phyloP scores from a whole-genome alignment of 2,329 filamentous ascomycete genomes.

The Penicillium janthinellum region DNA sequence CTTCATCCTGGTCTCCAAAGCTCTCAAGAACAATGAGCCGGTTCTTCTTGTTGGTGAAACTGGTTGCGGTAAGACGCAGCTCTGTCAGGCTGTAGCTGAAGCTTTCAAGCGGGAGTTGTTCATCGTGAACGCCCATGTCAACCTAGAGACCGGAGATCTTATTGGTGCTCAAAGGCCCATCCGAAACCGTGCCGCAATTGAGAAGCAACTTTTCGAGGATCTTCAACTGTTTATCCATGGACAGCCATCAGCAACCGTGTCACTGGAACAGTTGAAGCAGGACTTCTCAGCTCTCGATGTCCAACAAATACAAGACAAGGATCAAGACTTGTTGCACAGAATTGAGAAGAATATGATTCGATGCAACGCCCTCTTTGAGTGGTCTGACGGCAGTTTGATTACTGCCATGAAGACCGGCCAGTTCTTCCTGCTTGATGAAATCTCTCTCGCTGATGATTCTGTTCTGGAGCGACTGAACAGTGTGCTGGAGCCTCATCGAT shows the following conservation, averaged over 20 bases:
- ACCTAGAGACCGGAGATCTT: constrained; percentile 94
- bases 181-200: constrained; percentile 75
- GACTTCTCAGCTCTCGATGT: constrained; percentile 59
- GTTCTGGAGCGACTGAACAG: constrained; percentile 96
- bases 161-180: constrained; percentile 94
- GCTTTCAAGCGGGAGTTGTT: constrained; percentile 74
- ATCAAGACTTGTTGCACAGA: constrained; percentile 49
- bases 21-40: constrained; percentile 86
- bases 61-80: constrained; percentile 95
- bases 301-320: constrained; percentile 50
- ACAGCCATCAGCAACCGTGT: constrained; percentile 35
- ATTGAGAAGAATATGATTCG: constrained; percentile 58
- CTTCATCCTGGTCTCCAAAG: constrained; percentile 84
- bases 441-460: constrained; percentile 95
- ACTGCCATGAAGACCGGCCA: constrained; percentile 88
- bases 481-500: constrained; percentile 84
- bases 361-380: constrained; percentile 88
- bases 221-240: constrained; percentile 52
- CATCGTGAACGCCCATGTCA: constrained; percentile 96
- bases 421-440: constrained; percentile 94
- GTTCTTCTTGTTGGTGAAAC: constrained; percentile 95
- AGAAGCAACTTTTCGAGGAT: constrained; percentile 66
- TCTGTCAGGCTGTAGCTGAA: constrained; percentile 88
- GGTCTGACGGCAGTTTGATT: constrained; percentile 91
- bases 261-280: constrained; percentile 59